phyloP scores from a whole-genome alignment of 768 basidiomycete genomes.

The Auriculariales sp. region DNA sequence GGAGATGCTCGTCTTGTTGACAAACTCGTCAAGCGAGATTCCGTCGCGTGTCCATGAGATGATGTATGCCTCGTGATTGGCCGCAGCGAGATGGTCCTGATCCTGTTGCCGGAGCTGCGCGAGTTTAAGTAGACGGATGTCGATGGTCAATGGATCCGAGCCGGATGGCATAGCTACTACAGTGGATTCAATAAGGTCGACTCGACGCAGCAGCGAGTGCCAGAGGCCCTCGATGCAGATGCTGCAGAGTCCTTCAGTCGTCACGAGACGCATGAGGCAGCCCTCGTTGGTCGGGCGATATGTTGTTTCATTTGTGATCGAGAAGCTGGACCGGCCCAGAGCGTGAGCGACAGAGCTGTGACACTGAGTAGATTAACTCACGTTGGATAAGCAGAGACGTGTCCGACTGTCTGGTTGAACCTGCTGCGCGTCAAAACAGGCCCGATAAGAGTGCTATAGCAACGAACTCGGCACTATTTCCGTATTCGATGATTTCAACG shows the following conservation, averaged over 20 bases:
- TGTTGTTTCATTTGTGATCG: slow-evolving; percentile 43
- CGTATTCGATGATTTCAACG: slow-evolving; percentile 60
- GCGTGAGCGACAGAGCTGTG: neutral
- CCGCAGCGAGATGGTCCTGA: slow-evolving; percentile 11
- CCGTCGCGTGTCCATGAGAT: slow-evolving; percentile 44
- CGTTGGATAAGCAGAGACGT: slow-evolving; percentile 65
- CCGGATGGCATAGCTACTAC: slow-evolving; percentile 12
- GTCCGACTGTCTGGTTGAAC: slow-evolving; percentile 40
- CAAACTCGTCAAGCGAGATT: slow-evolving; percentile 23
- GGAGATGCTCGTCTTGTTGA: slow-evolving; percentile 37
- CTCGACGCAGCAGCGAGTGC: slow-evolving; percentile 41
- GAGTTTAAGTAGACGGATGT: slow-evolving; percentile 42
- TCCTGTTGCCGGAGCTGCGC: slow-evolving; percentile 38
- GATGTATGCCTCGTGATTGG: slow-evolving; percentile 32
- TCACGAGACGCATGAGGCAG: slow-evolving; percentile 68
- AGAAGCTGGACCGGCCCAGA: slow-evolving; percentile 30
- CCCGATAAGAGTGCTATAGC: neutral
- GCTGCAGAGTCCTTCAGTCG: slow-evolving; percentile 56
- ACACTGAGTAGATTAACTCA: slow-evolving; percentile 18
- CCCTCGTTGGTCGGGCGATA: slow-evolving; percentile 76
- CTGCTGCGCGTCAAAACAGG: slow-evolving; percentile 19
- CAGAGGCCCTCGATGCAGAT: slow-evolving; percentile 65
- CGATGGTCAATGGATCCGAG: slow-evolving; percentile 26
- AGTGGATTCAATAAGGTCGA: slow-evolving; percentile 48
- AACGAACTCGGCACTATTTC: slow-evolving; percentile 41